phyloP scores from a whole-genome alignment of 164 flowering plant species.

The Liriodendron chinense region DNA sequence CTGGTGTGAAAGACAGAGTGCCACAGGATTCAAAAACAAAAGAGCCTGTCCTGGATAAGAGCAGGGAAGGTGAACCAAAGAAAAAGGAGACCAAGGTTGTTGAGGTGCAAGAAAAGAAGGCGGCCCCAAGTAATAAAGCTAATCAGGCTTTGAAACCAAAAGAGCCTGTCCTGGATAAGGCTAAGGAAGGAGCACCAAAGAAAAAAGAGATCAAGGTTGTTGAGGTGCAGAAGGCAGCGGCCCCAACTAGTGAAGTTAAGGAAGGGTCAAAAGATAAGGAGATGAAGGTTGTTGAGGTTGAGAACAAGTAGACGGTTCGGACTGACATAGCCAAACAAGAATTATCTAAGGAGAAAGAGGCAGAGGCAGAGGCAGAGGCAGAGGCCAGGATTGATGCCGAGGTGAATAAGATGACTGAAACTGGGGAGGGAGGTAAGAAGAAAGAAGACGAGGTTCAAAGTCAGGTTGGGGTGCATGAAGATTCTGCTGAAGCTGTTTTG shows the following conservation, averaged over 20 bases:
- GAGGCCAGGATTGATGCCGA: background rate
- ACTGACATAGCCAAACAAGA: background rate
- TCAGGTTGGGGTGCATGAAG: background rate
- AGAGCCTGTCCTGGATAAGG: background rate
- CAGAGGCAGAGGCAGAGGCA: too few species aligned
- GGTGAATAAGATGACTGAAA: background rate
- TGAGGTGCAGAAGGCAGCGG: slow-evolving; percentile 2
- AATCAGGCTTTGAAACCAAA: background rate
- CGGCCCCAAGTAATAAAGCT: background rate
- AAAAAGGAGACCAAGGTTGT: slow-evolving; percentile 11
- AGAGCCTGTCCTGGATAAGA: slow-evolving; percentile 4
- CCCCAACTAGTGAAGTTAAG: background rate
- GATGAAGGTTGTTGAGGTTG: slow-evolving; percentile 1
- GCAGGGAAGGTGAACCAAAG: slow-evolving; percentile 10
- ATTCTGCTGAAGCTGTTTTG: background rate
- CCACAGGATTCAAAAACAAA: background rate
- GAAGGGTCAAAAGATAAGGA: background rate
- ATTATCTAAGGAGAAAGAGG: background rate
- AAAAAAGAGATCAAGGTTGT: slow-evolving; percentile 9
- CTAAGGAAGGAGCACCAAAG: slow-evolving; percentile 8
- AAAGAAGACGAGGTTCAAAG: background rate
- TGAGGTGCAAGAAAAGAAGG: slow-evolving; percentile 13
- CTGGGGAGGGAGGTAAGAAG: background rate
- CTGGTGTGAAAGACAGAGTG: slow-evolving; percentile 23
- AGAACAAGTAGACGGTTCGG: background rate